Evolutionary conservation across 2,329 filamentous ascomycete genomes (phyloP).

Genomic region (Claviceps monticola): DNA sequence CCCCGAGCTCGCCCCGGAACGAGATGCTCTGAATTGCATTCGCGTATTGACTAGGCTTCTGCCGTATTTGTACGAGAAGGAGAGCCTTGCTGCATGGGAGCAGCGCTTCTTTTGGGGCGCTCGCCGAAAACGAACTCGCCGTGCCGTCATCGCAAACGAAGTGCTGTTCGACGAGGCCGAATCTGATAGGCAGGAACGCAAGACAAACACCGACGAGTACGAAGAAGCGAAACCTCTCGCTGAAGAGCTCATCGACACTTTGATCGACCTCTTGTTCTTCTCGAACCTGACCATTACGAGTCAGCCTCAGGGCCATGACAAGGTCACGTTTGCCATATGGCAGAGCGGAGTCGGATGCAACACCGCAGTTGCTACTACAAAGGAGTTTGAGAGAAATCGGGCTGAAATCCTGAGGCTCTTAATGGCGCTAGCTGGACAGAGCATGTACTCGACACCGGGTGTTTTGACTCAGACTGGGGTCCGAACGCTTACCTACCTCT

Average conservation of each 20-base stretch:
- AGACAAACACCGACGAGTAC: conserved; percentile 45
- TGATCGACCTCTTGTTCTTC: conserved; percentile 84
- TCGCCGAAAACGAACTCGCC: conserved; percentile 57
- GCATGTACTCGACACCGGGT: conserved; percentile 80
- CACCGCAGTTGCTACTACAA: conserved; percentile 72
- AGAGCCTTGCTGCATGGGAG: conserved; percentile 73
- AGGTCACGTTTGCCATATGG: conserved; percentile 91
- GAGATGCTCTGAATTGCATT: conserved; percentile 89
- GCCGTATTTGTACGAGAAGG: conserved; percentile 84
- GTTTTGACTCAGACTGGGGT: conserved; percentile 71
- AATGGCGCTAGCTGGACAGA: conserved; percentile 74
- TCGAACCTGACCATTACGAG: conserved; percentile 75
- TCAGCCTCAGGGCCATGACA: conserved; percentile 55
- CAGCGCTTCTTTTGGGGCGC: conserved; percentile 84
- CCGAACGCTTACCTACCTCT: conserved; percentile 75
- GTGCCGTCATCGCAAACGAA: conserved; percentile 52
- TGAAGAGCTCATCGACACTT: conserved; percentile 81
- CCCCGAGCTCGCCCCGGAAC: conserved; percentile 67
- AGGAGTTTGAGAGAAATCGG: conserved; percentile 84
- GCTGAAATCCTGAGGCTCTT: conserved; percentile 80
- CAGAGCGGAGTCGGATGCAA: conserved; percentile 96
- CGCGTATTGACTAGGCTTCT: conserved; percentile 78
- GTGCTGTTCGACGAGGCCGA: conserved; percentile 72
- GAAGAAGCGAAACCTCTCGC: conserved; percentile 78
- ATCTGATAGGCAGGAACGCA: conserved; percentile 33